phyloP scores from a whole-genome alignment of 345 rosid species.

The Mercurialis annua region DNA sequence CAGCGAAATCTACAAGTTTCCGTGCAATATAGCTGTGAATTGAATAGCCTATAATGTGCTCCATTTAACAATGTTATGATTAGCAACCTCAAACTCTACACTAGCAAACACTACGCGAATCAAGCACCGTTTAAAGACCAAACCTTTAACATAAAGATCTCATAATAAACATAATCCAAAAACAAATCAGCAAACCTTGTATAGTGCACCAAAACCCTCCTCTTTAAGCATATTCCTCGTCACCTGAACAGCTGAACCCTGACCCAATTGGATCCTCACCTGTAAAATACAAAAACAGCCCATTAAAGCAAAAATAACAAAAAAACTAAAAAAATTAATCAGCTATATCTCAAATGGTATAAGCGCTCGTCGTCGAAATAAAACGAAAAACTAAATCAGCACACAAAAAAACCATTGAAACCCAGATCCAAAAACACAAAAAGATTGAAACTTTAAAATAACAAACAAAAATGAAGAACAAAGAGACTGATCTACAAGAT shows the following conservation, averaged over 20 bases:
- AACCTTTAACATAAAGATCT: not conserved
- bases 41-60: not conserved
- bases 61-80: not conserved
- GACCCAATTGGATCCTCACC: slow-evolving; percentile 99
- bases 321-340: too few relatives aligned
- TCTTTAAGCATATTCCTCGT: slow-evolving; percentile 77
- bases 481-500: not conserved
- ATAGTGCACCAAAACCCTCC: slow-evolving; percentile 84
- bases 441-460: slow-evolving; percentile 7
- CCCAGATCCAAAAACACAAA: slow-evolving; percentile 38
- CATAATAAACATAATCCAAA: not conserved
- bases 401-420: slow-evolving; percentile 7
- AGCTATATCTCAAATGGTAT: too few relatives aligned
- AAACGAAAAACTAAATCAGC: not conserved
- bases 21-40: not conserved
- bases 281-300: slow-evolving; percentile 28
- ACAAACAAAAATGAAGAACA: not conserved
- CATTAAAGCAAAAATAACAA: slow-evolving; percentile 20
- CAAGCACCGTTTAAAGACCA: not conserved
- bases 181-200: slow-evolving; percentile 54
- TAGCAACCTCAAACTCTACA: not conserved
- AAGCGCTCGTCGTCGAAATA: too few relatives aligned
- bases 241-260: slow-evolving; percentile 80
- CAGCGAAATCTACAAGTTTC: not conserved
- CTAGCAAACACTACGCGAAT: not conserved